These are phyloP conservation scores for Gossypioides kirkii DNA, from an alignment of 345 rosid genomes.

Conservation along the genomic window DNA sequence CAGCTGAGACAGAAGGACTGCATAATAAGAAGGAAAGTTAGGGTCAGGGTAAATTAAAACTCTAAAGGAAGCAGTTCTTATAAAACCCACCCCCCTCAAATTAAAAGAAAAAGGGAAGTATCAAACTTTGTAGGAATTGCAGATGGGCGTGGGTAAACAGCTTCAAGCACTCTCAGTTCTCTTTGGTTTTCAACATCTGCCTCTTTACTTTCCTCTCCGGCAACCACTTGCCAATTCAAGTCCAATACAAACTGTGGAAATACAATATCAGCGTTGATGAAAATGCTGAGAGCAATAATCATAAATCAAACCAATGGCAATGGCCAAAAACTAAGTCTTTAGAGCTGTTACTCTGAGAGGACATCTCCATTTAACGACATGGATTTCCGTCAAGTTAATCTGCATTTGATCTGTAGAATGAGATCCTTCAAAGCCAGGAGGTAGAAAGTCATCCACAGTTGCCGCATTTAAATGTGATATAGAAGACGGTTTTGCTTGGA, in stretches of 20 bases:
- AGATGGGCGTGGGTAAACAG: constrained; percentile 32
- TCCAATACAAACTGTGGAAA: constrained; percentile 53
- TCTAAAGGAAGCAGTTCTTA: constrained; percentile 5
- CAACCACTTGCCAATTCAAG: constrained; percentile 65
- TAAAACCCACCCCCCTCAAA: neutral
- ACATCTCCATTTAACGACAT: constrained; percentile 68
- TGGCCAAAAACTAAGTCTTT: neutral
- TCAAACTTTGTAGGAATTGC: constrained; percentile 64
- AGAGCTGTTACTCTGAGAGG: constrained; percentile 36
- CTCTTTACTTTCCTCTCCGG: constrained; percentile 86
- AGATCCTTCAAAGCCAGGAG: constrained; percentile 83
- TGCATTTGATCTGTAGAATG: constrained; percentile 41
- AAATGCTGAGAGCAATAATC: constrained; percentile 14
- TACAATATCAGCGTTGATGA: constrained; percentile 18
- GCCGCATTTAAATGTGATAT: constrained; percentile 43
- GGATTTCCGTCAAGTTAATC: constrained; percentile 58
- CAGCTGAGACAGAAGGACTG: constrained; percentile 61
- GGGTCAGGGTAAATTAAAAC: constrained; percentile 13
- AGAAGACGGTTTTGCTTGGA: constrained; percentile 74
- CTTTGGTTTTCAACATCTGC: constrained; percentile 67
- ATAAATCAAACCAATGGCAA: neutral
- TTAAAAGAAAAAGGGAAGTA: constrained; percentile 10
- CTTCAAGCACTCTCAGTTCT: constrained; percentile 90
- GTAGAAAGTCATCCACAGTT: constrained; percentile 7
- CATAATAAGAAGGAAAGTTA: constrained; percentile 18